These are phyloP conservation scores for Pseudisothecium myosuroides DNA, from an alignment of 225 moss, liverwort and hornwort species.

Conservation along the genomic window DNA sequence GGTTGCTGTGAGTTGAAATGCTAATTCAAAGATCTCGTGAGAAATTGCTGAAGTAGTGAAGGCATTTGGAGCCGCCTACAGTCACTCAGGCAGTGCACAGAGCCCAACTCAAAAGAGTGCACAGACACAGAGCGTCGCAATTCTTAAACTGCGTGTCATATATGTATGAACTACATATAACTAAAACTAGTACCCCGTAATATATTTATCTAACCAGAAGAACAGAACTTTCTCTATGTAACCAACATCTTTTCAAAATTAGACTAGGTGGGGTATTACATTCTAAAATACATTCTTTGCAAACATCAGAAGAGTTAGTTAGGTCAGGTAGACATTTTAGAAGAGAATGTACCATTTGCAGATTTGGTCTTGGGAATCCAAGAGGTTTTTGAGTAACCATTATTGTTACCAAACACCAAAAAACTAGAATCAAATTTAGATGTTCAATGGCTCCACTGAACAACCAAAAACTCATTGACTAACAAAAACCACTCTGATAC, in stretches of 20 bases:
- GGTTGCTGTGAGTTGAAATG: not conserved
- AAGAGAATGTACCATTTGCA: not conserved
- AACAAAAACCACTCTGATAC: not conserved
- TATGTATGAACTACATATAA: not conserved
- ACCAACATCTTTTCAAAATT: not conserved
- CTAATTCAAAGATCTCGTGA: not conserved
- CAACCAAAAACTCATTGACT: not conserved
- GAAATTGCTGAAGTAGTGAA: not conserved
- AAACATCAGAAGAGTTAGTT: not conserved
- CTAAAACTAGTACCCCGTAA: not conserved
- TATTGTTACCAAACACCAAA: not conserved
- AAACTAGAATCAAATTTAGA: not conserved
- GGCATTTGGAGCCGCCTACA: not conserved
- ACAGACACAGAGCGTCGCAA: not conserved
- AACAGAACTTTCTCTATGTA: no score
- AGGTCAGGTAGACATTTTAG: not conserved
- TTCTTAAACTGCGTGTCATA: not conserved
- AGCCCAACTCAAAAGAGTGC: not conserved
- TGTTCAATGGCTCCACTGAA: not conserved
- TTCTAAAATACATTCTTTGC: not conserved
- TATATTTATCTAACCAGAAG: not conserved
- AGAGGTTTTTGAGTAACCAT: not conserved
- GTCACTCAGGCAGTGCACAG: not conserved
- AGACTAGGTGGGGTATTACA: not conserved
- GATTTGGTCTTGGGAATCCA: not conserved